Evolutionary conservation across 164 flowering plant species (phyloP).

Genomic region (Warburgia ugandensis): DNA sequence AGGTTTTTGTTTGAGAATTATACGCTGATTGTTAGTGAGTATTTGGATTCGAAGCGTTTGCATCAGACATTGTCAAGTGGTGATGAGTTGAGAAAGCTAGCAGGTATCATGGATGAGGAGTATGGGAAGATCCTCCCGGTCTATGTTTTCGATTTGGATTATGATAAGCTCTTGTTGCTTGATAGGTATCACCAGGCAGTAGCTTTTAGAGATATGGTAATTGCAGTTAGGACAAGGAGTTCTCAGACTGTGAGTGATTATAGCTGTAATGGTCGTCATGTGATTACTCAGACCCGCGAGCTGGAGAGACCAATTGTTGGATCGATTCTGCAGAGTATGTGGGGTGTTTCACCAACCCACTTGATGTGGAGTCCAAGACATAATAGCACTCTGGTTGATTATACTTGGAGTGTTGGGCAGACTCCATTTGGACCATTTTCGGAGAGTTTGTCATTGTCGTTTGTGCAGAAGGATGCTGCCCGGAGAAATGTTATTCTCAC

Average conservation of each 20-base stretch:
- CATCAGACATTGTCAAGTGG: slow-evolving; percentile 69
- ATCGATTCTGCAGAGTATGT: slow-evolving; percentile 89
- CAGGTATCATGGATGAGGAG: slow-evolving; percentile 57
- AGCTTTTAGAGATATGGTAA: slow-evolving; percentile 91
- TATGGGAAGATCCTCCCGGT: slow-evolving; percentile 74
- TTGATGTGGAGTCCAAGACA: slow-evolving; percentile 82
- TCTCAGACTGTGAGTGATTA: slow-evolving; percentile 94
- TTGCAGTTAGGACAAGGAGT: slow-evolving; percentile 82
- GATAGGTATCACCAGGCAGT: slow-evolving; percentile 92
- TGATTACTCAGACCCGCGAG: slow-evolving; percentile 73
- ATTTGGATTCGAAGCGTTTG: slow-evolving; percentile 88
- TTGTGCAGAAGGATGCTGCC: slow-evolving; percentile 96
- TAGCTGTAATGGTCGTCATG: slow-evolving; percentile 89
- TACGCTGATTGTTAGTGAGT: slow-evolving; percentile 91
- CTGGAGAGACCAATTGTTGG: slow-evolving; percentile 87
- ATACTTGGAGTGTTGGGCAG: slow-evolving; percentile 96
- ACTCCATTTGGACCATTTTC: slow-evolving; percentile 99
- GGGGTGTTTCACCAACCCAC: slow-evolving; percentile 99
- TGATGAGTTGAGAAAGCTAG: slow-evolving; percentile 58
- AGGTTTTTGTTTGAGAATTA: slow-evolving; percentile 92
- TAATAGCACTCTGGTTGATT: slow-evolving; percentile 74
- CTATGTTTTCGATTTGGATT: slow-evolving; percentile 90
- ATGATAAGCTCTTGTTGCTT: slow-evolving; percentile 49
- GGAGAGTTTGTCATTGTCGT: slow-evolving; percentile 59
- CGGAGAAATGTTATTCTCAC: slow-evolving; percentile 75